Evolutionary conservation across 768 basidiomycete genomes (phyloP).

Genomic region (Mycena haematopus): DNA sequence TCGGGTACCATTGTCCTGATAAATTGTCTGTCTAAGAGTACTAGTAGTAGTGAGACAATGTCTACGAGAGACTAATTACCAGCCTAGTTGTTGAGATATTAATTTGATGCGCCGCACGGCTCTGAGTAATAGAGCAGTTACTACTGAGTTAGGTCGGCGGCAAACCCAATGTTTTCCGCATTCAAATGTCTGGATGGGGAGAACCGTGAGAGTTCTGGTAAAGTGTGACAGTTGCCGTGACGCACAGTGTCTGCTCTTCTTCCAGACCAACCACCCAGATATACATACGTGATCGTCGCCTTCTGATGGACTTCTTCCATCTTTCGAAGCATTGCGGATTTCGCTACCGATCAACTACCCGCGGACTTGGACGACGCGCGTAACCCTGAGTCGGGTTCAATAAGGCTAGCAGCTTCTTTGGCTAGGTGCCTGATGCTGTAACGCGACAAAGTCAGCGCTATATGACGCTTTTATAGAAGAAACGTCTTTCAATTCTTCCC

Average conservation of each 20-base stretch:
- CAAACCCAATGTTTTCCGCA: not conserved
- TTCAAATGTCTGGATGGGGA: not conserved
- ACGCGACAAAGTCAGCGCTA: not conserved
- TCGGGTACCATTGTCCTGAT: too few relatives aligned
- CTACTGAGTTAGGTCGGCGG: not conserved
- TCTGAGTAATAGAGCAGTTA: too few relatives aligned
- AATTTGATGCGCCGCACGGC: too few relatives aligned
- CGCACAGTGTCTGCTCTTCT: too few relatives aligned
- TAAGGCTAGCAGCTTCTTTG: not conserved
- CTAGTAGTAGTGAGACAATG: too few relatives aligned
- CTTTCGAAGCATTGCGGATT: not conserved
- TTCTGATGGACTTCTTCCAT: not conserved
- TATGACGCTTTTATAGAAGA: not conserved
- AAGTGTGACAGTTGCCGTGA: too few relatives aligned
- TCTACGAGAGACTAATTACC: too few relatives aligned
- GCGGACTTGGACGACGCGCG: not conserved
- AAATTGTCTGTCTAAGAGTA: too few relatives aligned
- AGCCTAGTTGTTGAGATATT: too few relatives aligned
- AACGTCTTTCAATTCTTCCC: not conserved
- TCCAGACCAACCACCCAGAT: not conserved
- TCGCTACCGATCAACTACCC: not conserved
- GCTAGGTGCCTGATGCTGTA: constrained; percentile 5
- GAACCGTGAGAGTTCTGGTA: not conserved
- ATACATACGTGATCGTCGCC: not conserved
- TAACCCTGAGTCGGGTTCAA: not conserved